These are phyloP conservation scores for Parastagonospora avenae DNA, from an alignment of 2,329 filamentous ascomycete species.

Conservation along the genomic window DNA sequence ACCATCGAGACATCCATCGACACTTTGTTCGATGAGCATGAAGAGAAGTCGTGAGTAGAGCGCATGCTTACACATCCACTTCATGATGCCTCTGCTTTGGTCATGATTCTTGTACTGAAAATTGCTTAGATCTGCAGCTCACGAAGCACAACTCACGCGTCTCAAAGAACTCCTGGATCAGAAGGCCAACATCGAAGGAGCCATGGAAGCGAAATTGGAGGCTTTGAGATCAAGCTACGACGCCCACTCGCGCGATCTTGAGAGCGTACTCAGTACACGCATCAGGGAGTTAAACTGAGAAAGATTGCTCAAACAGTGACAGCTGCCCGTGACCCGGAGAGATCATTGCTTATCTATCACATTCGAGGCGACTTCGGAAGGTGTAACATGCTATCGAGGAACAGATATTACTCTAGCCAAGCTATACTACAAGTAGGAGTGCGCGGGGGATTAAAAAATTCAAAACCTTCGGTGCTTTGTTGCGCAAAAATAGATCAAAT, in stretches of 20 bases:
- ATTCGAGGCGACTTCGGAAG: too few species aligned
- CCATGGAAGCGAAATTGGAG: constrained; percentile 24
- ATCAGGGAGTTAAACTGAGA: constrained; percentile 28
- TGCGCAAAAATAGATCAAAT: neutral
- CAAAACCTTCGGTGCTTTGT: too few species aligned
- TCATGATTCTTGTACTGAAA: neutral
- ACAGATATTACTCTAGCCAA: too few species aligned
- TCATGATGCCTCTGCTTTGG: neutral
- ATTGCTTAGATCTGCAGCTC: constrained; percentile 20
- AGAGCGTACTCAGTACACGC: constrained; percentile 21
- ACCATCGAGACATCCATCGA: constrained; percentile 23
- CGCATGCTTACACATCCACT: neutral
- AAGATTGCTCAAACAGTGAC: too few species aligned
- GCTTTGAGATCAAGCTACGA: constrained; percentile 23
- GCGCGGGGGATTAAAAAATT: too few species aligned
- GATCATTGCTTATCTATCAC: too few species aligned
- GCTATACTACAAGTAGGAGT: too few species aligned
- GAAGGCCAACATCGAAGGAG: constrained; percentile 32
- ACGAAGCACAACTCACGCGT: constrained; percentile 28
- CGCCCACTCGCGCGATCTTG: constrained; percentile 28
- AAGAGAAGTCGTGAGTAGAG: constrained; percentile 33
- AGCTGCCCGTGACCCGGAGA: too few species aligned
- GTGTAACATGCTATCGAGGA: too few species aligned
- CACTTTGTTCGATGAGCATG: constrained; percentile 29
- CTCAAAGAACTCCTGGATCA: constrained; percentile 27